Evolutionary conservation across 805 yeast genomes (phyloP).

Genomic region (Starmerella geochares): DNA sequence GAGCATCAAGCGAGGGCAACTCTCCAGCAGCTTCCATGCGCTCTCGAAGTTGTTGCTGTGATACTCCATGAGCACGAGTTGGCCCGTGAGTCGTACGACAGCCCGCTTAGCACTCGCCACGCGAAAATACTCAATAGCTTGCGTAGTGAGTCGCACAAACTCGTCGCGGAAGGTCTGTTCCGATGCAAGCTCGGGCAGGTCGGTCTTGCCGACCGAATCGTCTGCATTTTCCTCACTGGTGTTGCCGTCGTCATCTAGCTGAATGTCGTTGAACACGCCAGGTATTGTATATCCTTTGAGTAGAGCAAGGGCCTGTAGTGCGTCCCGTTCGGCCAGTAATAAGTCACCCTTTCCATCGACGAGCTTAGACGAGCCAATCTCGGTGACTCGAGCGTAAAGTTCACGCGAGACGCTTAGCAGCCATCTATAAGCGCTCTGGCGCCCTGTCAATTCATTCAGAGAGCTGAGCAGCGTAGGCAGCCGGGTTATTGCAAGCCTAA

Average conservation of each 20-base stretch:
- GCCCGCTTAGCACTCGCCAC: slow-evolving; percentile 49
- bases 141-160: slow-evolving; percentile 47
- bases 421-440: slow-evolving; percentile 31
- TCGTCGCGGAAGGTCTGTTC: slow-evolving; percentile 34
- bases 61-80: slow-evolving; percentile 56
- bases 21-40: slow-evolving; percentile 47
- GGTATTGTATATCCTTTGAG: slow-evolving; percentile 27
- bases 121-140: slow-evolving; percentile 45
- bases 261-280: slow-evolving; percentile 29
- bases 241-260: slow-evolving; percentile 18
- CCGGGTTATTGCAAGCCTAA: slow-evolving; percentile 8
- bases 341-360: slow-evolving; percentile 37
- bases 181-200: slow-evolving; percentile 28
- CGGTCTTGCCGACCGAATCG: no score
- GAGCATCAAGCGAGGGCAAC: slow-evolving; percentile 4
- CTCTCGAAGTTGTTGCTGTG: slow-evolving; percentile 48
- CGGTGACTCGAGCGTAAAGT: slow-evolving; percentile 31
- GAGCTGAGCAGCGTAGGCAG: slow-evolving; percentile 21
- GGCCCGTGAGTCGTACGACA: slow-evolving; percentile 64
- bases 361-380: slow-evolving; percentile 26
- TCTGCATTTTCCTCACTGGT: no score
- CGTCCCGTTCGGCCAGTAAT: slow-evolving; percentile 34
- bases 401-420: slow-evolving; percentile 35
- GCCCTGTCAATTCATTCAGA: slow-evolving; percentile 16
- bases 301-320: slow-evolving; percentile 29